These are phyloP conservation scores for Populus ilicifolia DNA, from an alignment of 345 rosid species.

Conservation along the genomic window DNA sequence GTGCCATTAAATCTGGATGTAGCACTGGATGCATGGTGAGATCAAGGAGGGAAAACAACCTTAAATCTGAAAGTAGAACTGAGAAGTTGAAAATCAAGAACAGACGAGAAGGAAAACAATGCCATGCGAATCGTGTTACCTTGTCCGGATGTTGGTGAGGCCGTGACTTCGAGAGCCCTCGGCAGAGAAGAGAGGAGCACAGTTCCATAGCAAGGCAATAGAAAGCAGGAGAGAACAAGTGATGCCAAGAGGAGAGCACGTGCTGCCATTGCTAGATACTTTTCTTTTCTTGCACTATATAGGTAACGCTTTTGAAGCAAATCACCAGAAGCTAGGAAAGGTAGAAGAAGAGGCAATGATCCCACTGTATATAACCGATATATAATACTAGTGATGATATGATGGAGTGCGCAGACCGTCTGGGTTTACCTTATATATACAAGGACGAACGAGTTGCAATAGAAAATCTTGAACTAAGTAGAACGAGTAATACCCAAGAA, in stretches of 20 bases:
- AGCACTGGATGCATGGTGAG: neutral
- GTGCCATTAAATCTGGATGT: no score
- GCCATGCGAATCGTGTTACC: constrained; percentile 20
- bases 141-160: constrained; percentile 31
- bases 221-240: neutral
- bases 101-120: neutral
- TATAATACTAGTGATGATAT: neutral
- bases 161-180: constrained; percentile 23
- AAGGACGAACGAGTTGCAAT: neutral
- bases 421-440: neutral
- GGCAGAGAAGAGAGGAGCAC: constrained; percentile 30
- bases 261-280: constrained; percentile 2
- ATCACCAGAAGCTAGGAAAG: constrained; percentile 3
- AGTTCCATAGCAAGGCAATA: constrained; percentile 3
- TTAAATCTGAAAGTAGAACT: neutral
- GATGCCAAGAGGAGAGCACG: constrained; percentile 12
- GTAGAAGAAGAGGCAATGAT: neutral
- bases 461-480: no score
- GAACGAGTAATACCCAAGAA: no score
- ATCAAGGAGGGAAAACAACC: neutral
- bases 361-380: neutral
- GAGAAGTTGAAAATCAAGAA: neutral
- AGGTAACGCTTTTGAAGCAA: neutral
- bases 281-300: neutral
- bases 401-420: neutral